Base-by-base conservation (phyloP, 2,329 filamentous ascomycete genomes). In the Colletotrichum trifolii region DNA sequence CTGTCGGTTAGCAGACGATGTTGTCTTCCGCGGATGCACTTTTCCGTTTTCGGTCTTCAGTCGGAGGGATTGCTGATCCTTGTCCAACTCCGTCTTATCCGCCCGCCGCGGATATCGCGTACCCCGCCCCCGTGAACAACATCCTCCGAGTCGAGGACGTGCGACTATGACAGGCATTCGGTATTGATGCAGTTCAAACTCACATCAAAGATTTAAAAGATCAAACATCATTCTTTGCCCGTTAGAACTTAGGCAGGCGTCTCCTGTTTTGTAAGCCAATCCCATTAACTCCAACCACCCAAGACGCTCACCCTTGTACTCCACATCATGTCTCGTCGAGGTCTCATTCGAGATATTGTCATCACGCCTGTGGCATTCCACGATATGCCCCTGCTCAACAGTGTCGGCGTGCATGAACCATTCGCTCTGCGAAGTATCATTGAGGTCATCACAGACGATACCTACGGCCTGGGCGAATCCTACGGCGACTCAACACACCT, bases 311-410 rank as follows among this genome's bases (percentile, higher is more conserved):
- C 10, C n/a, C 17, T 11, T n/a, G 12, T 11, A 36, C 36, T 33
- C 38, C 35, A 5, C 52, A 68, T 55, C 58, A 77, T 77, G 74
- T 55, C 73, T 65, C 67, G 52, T 56, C 64, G 60, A 15, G 70
- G 66, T 6, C 49, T 70, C n/a, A 80, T 80, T 60, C 73, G 71
- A 70, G 72, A 80, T 25, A 73, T 81, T 42, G 47, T 77, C 49
- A 79, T 81, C 67, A 81, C 78, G 2, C 78, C 78, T 0, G 78
- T 81, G 71, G 79, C 78, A 34, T 80, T 81, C 60, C 79, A 79
- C 71, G 78, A 79, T 58, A 80, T 81, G 77, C 79, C 78, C 15
- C 68, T 81, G 68, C 70, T 81, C 40, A 81, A 81, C 49, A 78
- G 78, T 54, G 76, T 80, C 33, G 78, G 79, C 52, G 77, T 81